Base-by-base conservation (phyloP, 371 early-diverging fungal genomes). In the Apophysomyces sp. region DNA sequence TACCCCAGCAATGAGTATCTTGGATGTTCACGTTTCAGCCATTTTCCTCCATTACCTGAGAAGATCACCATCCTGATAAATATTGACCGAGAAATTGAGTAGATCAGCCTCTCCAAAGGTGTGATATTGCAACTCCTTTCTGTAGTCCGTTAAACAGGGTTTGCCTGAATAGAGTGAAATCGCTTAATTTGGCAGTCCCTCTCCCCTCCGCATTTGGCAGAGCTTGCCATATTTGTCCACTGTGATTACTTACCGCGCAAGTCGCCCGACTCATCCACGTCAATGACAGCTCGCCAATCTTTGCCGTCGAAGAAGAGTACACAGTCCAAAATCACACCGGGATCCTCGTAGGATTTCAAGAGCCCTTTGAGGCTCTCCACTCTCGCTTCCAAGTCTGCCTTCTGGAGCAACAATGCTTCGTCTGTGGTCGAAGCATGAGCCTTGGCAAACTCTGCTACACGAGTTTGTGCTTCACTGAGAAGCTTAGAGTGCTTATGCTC, bases 31-130 rank as follows among this genome's bases (percentile, higher is more conserved):
- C 21, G 4, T 9, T 44, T 3, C 21, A 5, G 16, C 21, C 49
- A 7, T 44, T 16, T 44, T 44, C 11, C 7, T 26, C n/a, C 4
- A 34, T 60, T 71, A 82, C 82, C 84, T 89, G 12, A 89, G 74
- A 27, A 88, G 71, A 51, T 85, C 81, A 3, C 95, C 97, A 41
- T 92, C 74, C 58, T 93, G 93, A 71, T 95, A 96, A 60, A 97
- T 89, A 74, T 96, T 96, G 62, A 97, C 90, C 12, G 92, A 91
- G 68, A 89, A 95, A 70, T 90, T 92, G 32, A 96, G 82, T 71
- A 90, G 79, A 67, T 92, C 89, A 26, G 90, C 88, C 61, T 89
- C 80, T 64, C 89, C 85, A 68, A 97, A 91, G 2, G 83, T 81
- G 24, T 84, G 86, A 60, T 89, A 92, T 64, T 95, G 77, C 26